Base-by-base conservation (phyloP, 1,284 basidiomycete species). In the Naganishia cerealis region DNA sequence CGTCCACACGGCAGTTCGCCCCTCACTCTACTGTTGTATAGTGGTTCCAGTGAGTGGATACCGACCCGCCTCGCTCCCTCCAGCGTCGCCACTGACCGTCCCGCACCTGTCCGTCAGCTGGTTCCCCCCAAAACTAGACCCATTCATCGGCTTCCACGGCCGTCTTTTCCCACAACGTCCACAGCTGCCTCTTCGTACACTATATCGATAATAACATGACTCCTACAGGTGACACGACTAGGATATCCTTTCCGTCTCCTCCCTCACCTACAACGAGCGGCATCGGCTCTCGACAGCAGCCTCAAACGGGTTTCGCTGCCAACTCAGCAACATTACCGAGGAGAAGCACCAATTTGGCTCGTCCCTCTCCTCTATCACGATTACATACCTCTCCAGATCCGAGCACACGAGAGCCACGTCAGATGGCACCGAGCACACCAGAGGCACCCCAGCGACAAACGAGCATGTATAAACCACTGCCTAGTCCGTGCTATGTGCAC, bases 401-500 rank as follows among this genome's bases (percentile, higher is more conserved):
- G 9, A 43, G 39, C 24, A 55, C 50, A 36, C 29, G 36, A 48
- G 58, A 48, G 0, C 15, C 40, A 13, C 12, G 24, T 16, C 26
- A 42, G 62, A 33, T 33, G 29, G 29, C 40, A 4, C 40, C 66
- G 9, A 43, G 39, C 24, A 55, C 50, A 36, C 29, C 40, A 48
- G 58, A 56, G 3, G 18, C 40, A 13, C 12, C 38, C 15, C 26
- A 42, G 62, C 57, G 36, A 54, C 43, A 12, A n/a, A 24, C 66
- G 38, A 42, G 29, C 40, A 61, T 36, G 26, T 58, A 10, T 40
- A 67, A 56, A 26, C 54, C 63, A 18, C 63, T 54, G 8, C n/a
- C 54, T 16, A 57, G 56, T 33, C 79, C 80, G 0, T 83, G 81
- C 71, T 82, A 81, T 71, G 79, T 83, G 57, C 82, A 83, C 67